Conservation (phyloP, 2,329 filamentous ascomycete species). For the Monilinia polystroma region DNA sequence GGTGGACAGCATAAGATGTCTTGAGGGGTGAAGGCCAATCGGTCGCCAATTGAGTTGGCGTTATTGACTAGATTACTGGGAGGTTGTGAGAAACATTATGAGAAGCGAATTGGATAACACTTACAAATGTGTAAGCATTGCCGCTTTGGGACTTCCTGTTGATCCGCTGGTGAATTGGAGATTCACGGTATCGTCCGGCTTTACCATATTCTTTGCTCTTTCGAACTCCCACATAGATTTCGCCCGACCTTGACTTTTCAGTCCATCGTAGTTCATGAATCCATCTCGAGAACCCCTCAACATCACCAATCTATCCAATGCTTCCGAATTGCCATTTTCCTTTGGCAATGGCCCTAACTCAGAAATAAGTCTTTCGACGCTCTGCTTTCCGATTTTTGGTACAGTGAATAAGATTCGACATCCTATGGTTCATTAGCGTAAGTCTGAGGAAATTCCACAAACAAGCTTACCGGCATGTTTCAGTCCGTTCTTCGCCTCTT, state of each 20-base stretch:
- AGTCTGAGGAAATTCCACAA: slow-evolving; percentile 58
- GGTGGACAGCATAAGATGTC: slow-evolving; percentile 73
- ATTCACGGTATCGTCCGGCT: slow-evolving; percentile 68
- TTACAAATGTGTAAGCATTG: slow-evolving; percentile 61
- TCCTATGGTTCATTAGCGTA: slow-evolving; percentile 48
- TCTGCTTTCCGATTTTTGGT: slow-evolving; percentile 62
- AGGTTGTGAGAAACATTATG: background rate
- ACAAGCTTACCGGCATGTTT: slow-evolving; percentile 65
- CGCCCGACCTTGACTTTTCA: slow-evolving; percentile 52
- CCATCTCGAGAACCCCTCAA: slow-evolving; percentile 54
- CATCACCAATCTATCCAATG: slow-evolving; percentile 55
- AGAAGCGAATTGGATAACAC: background rate
- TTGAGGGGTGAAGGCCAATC: slow-evolving; percentile 56
- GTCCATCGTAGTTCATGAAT: slow-evolving; percentile 59
- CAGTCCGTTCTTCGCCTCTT: slow-evolving; percentile 58
- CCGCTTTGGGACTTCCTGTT: slow-evolving; percentile 70
- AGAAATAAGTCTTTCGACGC: slow-evolving; percentile 59
- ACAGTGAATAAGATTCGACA: slow-evolving; percentile 75
- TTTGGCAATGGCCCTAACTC: slow-evolving; percentile 49
- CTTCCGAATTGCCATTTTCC: slow-evolving; percentile 41
- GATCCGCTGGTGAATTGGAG: slow-evolving; percentile 76
- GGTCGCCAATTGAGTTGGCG: slow-evolving; percentile 30
- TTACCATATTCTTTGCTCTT: slow-evolving; percentile 54
- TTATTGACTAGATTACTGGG: slow-evolving; percentile 37
- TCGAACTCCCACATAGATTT: slow-evolving; percentile 52